A percentile compares a stretch with the other conserved stretches of the same genome.
Conservation (phyloP, 257 asterid genomes). For the Jacaranda mimosifolia region DNA sequence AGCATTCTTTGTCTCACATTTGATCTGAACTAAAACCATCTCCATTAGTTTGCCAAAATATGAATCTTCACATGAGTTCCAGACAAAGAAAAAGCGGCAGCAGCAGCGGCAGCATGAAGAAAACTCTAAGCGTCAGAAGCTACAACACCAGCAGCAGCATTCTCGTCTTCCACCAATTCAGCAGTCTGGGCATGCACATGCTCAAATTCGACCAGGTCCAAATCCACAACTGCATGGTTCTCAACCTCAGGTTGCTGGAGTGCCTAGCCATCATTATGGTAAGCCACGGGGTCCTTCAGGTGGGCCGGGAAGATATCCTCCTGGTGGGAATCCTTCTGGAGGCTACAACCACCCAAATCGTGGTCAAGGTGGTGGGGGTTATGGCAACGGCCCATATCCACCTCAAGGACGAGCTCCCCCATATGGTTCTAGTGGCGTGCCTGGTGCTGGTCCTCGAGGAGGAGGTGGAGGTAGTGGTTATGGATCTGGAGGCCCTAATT, state of each 20-base stretch:
- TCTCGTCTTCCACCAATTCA: slow-evolving; percentile 73
- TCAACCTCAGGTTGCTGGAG: slow-evolving; percentile 73
- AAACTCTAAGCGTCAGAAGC: slow-evolving; percentile 74
- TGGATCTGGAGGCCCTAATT: slow-evolving; percentile 77
- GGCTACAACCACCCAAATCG: slow-evolving; percentile 80
- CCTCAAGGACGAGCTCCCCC: slow-evolving; percentile 86
- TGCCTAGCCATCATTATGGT: slow-evolving; percentile 68
- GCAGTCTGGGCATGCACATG: slow-evolving; percentile 72
- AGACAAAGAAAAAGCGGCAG: slow-evolving; percentile 91
- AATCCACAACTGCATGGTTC: slow-evolving; percentile 58
- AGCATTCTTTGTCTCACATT: slow-evolving; percentile 20
- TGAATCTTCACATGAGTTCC: slow-evolving; percentile 91
- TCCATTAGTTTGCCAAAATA: slow-evolving; percentile 76
- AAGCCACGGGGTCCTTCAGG: slow-evolving; percentile 83
- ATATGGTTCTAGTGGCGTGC: slow-evolving; percentile 63
- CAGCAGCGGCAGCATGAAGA: slow-evolving; percentile 85
- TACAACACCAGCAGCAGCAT: slow-evolving; percentile 75
- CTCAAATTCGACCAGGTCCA: slow-evolving; percentile 74
- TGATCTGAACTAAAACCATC: slow-evolving; percentile 1
- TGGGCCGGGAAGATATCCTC: slow-evolving; percentile 83
- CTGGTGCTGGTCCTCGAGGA: slow-evolving; percentile 74
- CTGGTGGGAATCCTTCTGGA: slow-evolving; percentile 77
- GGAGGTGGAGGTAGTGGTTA: slow-evolving; percentile 59
- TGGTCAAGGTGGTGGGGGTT: slow-evolving; percentile 78
- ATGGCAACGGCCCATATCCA: slow-evolving; percentile 75